A percentile compares a stretch with the other conserved stretches of the same genome.
phyloP scores from a whole-genome alignment of 2,329 filamentous ascomycete species.

The Colletotrichum magnum region DNA sequence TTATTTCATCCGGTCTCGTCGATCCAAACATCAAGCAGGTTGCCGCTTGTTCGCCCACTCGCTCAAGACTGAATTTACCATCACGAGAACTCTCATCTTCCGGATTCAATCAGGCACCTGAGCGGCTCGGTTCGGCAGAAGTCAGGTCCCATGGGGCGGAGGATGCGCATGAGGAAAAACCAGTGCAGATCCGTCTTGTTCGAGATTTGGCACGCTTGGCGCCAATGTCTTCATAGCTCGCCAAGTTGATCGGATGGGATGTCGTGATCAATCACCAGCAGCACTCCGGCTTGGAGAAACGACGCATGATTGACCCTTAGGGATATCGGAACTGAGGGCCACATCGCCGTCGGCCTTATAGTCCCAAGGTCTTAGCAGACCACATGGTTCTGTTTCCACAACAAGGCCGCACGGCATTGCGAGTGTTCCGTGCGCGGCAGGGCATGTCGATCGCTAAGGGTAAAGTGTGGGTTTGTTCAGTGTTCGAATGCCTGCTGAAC shows the following conservation, averaged over 20 bases:
- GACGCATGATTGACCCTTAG: no score
- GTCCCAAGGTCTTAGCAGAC: background rate
- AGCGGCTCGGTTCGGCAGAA: background rate
- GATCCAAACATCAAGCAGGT: constrained; percentile 41
- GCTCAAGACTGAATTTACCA: no score
- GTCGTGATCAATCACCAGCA: no score
- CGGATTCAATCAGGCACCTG: constrained; percentile 51
- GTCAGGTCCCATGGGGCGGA: background rate
- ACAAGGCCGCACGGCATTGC: constrained; percentile 4
- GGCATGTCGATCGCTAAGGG: constrained; percentile 4
- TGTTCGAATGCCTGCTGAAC: constrained; percentile 1
- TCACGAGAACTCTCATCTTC: constrained; percentile 55
- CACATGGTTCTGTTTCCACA: constrained; percentile 3
- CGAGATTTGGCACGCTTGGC: background rate
- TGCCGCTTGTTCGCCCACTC: background rate
- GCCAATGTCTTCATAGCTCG: background rate
- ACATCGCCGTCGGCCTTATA: constrained; percentile 2
- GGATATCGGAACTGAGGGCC: constrained; percentile 10
- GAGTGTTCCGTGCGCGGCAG: constrained; percentile 6
- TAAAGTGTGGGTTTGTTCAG: constrained; percentile 5
- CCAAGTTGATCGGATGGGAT: no score
- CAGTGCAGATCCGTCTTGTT: no score
- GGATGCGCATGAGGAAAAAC: no score
- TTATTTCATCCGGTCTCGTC: constrained; percentile 56
- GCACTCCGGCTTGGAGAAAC: no score